Base-by-base conservation (phyloP, 257 asterid species). In the Solanum dulcamara region DNA sequence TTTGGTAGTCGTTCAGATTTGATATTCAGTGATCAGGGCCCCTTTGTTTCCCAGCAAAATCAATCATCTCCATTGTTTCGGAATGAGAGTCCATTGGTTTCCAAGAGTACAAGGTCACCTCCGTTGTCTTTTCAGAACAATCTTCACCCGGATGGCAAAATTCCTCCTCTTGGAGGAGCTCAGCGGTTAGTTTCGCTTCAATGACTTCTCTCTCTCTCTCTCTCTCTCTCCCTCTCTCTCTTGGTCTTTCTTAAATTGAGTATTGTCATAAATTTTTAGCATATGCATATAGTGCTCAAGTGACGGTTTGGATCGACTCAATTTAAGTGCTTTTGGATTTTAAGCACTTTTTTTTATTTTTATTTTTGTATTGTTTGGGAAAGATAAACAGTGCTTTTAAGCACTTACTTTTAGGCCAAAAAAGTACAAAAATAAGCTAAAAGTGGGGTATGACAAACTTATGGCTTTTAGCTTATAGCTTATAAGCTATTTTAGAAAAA, bases 181-280 rank as follows among this genome's bases (percentile, higher is more conserved):
- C 94, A 87, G 50, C 90, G 50, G 96, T 95, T 89, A 90, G 93
- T 92, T 89, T 53, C 74, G 53, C 85, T 48, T 80, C 81, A 51
- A 11, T 81, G 18, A 30, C 42, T 46, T 26, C 38, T 48, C 60
- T 17, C 44, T 9, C 15, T 8, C 64, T 51, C 71, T 66, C 40
- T n/a, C n/a, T n/a, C n/a, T n/a, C n/a, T n/a, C n/a, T n/a, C n/a
- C n/a, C 38, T 48, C 60, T 17, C 44, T 74, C 24, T 72, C 40
- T 42, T 14, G 10, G 40, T 48, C 62, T 48, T 44, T 30, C 12
- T 53, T 53, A 38, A 37, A 40, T 37, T n/a, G 35, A 62, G 15
- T 51, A 38, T 24, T 46, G 48, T 44, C 32, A 68, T 13, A n/a
- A 32, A 30, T 83, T 46, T 28, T 40, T 84, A 28, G 84, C 53